Base-by-base conservation (phyloP, 2,329 filamentous ascomycete genomes). In the Periconia sp. region DNA sequence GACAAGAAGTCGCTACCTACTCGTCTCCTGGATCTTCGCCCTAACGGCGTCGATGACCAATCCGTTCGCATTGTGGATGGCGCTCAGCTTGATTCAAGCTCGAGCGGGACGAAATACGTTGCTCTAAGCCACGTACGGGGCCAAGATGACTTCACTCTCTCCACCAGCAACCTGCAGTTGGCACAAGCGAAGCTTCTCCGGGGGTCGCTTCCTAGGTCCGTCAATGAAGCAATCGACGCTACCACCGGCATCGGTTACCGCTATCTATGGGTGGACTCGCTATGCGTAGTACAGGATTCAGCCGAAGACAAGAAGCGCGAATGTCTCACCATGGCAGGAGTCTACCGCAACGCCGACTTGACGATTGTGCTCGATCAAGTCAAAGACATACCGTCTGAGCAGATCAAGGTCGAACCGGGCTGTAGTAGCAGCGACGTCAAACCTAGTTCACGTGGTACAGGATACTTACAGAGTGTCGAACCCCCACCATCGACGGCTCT, bases 221-320 rank as follows among this genome's bases (percentile, higher is more conserved):
- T 69, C 19, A 52, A 59, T 9, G 48, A 61, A 34, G 66, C 64
- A 5, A 63, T 70, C 29, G 30, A 50, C 19, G 51, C 58, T 18
- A 54, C 59, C 4, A 50, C 54, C 12, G 46, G 44, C 9, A 52
- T 68, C 9, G 66, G 66, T 31, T 55, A 56, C 42, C 55, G 61
- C 9, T 70, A 69, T 41, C 45, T 66, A 24, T 70, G 66, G 66
- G 32, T 59, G 16, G 66, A 70, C 40, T 59, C 57, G 1, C 62
- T 70, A 7, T 70, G 66, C 34, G 43, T 69, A 4, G n/a, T 64
- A 2, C 66, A 70, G 36, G 65, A 70, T 24, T 64, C 58, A 1
- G 48, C 60, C 11, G 47, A 51, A 26, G 63, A 69, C 40, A 65
- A 63, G 46, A 49, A 48, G 42, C 46, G 40, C 19, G 65, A 70